Conservation (phyloP, 768 basidiomycete genomes). For the Exsudoporus frostii region DNA sequence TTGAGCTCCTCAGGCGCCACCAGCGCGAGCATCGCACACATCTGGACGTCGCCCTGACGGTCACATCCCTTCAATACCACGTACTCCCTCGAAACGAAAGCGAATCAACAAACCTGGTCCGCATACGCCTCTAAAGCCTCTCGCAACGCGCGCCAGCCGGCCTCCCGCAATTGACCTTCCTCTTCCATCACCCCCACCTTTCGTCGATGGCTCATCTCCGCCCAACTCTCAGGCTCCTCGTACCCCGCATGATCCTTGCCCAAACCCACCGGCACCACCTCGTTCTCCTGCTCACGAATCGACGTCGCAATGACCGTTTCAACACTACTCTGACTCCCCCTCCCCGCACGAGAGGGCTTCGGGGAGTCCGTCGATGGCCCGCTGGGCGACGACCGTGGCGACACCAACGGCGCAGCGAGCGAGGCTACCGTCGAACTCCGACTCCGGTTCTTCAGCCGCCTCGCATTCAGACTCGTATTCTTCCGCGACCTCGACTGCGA, state of each 20-base stretch:
- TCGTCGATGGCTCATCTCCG: slow-evolving; percentile 23
- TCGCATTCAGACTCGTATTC: slow-evolving; percentile 20
- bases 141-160: slow-evolving; percentile 55
- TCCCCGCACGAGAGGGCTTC: slow-evolving; percentile 30
- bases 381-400: slow-evolving; percentile 16
- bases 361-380: slow-evolving; percentile 11
- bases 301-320: slow-evolving; percentile 67
- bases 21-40: slow-evolving; percentile 69
- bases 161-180: slow-evolving; percentile 49
- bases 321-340: slow-evolving; percentile 63
- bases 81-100: neutral
- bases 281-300: slow-evolving; percentile 35
- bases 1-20: slow-evolving; percentile 58
- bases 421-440: slow-evolving; percentile 68
- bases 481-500: slow-evolving; percentile 30
- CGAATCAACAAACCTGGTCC: slow-evolving; percentile 47
- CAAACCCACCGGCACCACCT: slow-evolving; percentile 14
- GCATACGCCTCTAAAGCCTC: slow-evolving; percentile 59
- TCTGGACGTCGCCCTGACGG: slow-evolving; percentile 74
- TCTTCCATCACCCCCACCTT: slow-evolving; percentile 38
- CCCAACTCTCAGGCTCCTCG: slow-evolving; percentile 26
- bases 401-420: slow-evolving; percentile 40
- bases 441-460: slow-evolving; percentile 41
- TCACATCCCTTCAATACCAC: neutral
- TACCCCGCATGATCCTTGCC: slow-evolving; percentile 28